phyloP scores from a whole-genome alignment of 495 filamentous ascomycete genomes.

The Xylaria curta region DNA sequence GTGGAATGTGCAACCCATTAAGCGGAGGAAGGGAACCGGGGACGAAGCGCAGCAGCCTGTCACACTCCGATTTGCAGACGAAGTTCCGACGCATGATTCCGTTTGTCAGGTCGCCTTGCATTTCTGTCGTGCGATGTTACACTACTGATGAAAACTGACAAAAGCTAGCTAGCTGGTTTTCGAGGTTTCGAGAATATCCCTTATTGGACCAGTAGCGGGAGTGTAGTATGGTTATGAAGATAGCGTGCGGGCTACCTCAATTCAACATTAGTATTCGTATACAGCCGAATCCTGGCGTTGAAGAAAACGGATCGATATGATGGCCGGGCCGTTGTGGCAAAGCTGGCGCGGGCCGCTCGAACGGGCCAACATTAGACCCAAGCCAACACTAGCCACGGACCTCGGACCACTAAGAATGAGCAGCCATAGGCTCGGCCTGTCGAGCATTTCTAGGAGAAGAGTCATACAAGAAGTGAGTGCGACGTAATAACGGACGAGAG shows the following conservation, averaged over 20 bases:
- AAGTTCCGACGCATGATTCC: slow-evolving; percentile 10
- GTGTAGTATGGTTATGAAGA: neutral
- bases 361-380: slow-evolving; percentile 23
- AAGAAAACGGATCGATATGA: slow-evolving; percentile 17
- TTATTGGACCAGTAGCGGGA: neutral
- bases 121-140: slow-evolving; percentile 12
- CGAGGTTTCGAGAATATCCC: neutral
- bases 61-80: slow-evolving; percentile 12
- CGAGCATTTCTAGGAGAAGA: neutral
- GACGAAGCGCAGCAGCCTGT: neutral
- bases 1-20: slow-evolving; percentile 8
- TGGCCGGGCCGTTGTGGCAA: slow-evolving; percentile 24
- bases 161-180: neutral
- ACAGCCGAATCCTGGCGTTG: slow-evolving; percentile 14
- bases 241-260: slow-evolving; percentile 17
- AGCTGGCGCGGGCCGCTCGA: slow-evolving; percentile 28
- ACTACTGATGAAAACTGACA: neutral
- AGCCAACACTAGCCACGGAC: slow-evolving; percentile 12
- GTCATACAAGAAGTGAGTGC: neutral
- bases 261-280: slow-evolving; percentile 17
- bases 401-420: slow-evolving; percentile 1
- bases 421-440: neutral
- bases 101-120: slow-evolving; percentile 12
- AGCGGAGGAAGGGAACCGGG: slow-evolving; percentile 15
- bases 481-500: neutral